Conservation (phyloP, 2,329 filamentous ascomycete genomes). For the Pyrenophora teres region DNA sequence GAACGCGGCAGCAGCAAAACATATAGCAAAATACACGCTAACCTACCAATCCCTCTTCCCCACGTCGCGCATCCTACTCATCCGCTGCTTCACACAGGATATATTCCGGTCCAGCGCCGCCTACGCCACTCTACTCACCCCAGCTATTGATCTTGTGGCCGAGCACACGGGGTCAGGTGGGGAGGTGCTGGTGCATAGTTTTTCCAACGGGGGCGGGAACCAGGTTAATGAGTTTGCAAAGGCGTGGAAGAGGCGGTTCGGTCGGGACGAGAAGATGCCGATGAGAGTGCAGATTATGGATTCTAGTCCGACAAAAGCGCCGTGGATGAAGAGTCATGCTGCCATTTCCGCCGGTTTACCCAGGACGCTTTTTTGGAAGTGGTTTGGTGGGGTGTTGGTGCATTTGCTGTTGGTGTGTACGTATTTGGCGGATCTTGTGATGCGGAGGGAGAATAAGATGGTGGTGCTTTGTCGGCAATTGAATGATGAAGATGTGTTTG, state of each 20-base stretch:
- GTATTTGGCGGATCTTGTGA: conserved; percentile 23
- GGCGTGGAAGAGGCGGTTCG: conserved; percentile 32
- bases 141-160: conserved; percentile 34
- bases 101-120: conserved; percentile 31
- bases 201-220: conserved; percentile 45
- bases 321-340: conserved; percentile 37
- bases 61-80: conserved; percentile 36
- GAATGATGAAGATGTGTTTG: conserved; percentile 36
- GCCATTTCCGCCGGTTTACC: conserved; percentile 40
- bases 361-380: conserved; percentile 25
- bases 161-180: conserved; percentile 30
- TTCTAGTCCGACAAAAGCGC: conserved; percentile 41
- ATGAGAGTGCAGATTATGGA: conserved; percentile 42
- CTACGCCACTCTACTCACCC: conserved; percentile 24
- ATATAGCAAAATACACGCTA: conserved; percentile 46
- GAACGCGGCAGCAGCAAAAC: conserved; percentile 43
- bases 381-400: conserved; percentile 34
- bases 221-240: conserved; percentile 41
- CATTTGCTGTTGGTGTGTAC: conserved; percentile 33
- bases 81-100: conserved; percentile 37
- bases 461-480: conserved; percentile 35
- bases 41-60: conserved; percentile 41
- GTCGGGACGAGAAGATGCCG: conserved; percentile 23
- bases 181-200: conserved; percentile 41
- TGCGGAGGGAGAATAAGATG: conserved; percentile 33